These are phyloP conservation scores for Phytophthora cactorum DNA, from an alignment of 352 stramenopile species.

Conservation along the genomic window DNA sequence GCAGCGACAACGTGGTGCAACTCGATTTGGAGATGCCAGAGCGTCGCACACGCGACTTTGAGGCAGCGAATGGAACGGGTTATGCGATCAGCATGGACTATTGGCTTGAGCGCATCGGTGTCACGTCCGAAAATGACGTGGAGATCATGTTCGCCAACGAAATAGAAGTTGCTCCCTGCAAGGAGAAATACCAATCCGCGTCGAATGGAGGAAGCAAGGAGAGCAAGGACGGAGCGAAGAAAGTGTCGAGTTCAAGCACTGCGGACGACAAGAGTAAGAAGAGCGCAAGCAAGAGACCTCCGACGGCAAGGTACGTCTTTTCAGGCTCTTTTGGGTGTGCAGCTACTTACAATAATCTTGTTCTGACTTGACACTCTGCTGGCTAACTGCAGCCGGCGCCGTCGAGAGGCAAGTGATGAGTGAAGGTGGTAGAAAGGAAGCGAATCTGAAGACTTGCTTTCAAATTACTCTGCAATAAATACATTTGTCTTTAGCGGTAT, in stretches of 20 bases:
- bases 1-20: slow-evolving; percentile 90
- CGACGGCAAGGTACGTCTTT: slow-evolving; percentile 56
- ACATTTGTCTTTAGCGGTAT: too few species aligned
- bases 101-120: slow-evolving; percentile 60
- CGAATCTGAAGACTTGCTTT: too few species aligned
- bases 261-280: slow-evolving; percentile 50
- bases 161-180: slow-evolving; percentile 42
- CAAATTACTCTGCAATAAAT: too few species aligned
- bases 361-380: too few species aligned
- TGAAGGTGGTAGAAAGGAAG: slow-evolving; percentile 5
- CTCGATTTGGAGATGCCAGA: slow-evolving; percentile 92
- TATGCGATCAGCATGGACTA: slow-evolving; percentile 64
- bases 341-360: too few species aligned
- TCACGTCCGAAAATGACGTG: slow-evolving; percentile 47
- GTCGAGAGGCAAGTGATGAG: slow-evolving; percentile 31
- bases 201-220: slow-evolving; percentile 35
- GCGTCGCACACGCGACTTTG: slow-evolving; percentile 81
- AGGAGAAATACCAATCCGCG: slow-evolving; percentile 39
- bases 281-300: slow-evolving; percentile 57
- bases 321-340: too few species aligned
- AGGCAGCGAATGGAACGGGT: slow-evolving; percentile 55
- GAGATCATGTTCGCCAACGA: slow-evolving; percentile 75
- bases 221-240: slow-evolving; percentile 29
- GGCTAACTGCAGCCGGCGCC: slow-evolving; percentile 21
- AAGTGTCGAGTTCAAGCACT: slow-evolving; percentile 15